Conservation (phyloP, 1,284 basidiomycete species). For the Cystobasidium slooffiae region DNA sequence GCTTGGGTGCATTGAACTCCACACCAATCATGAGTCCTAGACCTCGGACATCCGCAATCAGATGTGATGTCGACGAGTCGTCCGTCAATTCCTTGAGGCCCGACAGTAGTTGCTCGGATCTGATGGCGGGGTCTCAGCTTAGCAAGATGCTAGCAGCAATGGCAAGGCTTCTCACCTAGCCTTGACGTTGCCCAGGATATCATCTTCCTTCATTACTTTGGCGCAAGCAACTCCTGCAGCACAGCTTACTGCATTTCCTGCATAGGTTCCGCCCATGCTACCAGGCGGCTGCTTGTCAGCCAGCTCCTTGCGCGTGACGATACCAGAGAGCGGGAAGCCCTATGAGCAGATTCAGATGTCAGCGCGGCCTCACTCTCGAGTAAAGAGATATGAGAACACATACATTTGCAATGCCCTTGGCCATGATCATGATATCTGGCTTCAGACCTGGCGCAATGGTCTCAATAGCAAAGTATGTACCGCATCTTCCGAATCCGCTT, state of each 20-base stretch:
- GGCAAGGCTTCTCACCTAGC: constrained; percentile 62
- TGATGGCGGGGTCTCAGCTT: constrained; percentile 50
- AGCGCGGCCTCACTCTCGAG: neutral
- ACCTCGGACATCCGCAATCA: constrained; percentile 60
- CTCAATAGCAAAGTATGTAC: constrained; percentile 80
- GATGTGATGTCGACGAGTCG: constrained; percentile 50
- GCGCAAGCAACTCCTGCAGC: constrained; percentile 82
- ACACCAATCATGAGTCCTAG: constrained; percentile 59
- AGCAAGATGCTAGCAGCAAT: neutral
- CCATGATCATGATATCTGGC: constrained; percentile 86
- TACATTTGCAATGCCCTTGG: constrained; percentile 90
- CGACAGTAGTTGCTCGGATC: constrained; percentile 73
- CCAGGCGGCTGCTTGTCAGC: constrained; percentile 70
- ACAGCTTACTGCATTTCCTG: constrained; percentile 85
- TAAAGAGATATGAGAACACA: neutral
- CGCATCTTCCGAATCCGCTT: constrained; percentile 85
- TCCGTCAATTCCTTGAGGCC: constrained; percentile 64
- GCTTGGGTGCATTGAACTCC: constrained; percentile 54
- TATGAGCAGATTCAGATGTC: neutral
- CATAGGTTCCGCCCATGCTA: constrained; percentile 74
- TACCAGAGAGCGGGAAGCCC: constrained; percentile 84
- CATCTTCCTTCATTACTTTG: constrained; percentile 75
- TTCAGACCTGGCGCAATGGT: constrained; percentile 72
- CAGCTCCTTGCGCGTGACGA: constrained; percentile 78
- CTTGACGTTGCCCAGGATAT: constrained; percentile 76